Base-by-base conservation (phyloP, 2,329 filamentous ascomycete species). In the Monosporascus sp. region DNA sequence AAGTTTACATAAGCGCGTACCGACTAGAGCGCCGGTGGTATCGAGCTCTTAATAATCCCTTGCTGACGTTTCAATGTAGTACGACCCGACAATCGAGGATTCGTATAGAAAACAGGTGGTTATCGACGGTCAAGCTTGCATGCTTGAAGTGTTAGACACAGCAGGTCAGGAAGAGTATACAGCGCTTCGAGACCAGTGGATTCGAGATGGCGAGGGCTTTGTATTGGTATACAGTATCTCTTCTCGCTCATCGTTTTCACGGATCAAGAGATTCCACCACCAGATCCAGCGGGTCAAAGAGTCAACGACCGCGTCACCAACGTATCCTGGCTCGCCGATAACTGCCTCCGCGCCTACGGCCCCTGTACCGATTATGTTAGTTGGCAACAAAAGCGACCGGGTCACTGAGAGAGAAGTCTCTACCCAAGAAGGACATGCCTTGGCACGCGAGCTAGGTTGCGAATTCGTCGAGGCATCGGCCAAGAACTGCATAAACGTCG, bases 111-210 rank as follows among this genome's bases (percentile, higher is more conserved):
- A 93, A 75, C 88, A 92, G 71, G 88, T 92, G 56, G 89, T 96
- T 68, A 97, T 97, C 73, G 94, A 97, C 69, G 84, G 86, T 57
- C 90, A 96, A 72, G 91, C 92, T 45, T 97, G 92, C 78, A 97
- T 97, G 92, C 85, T 97, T 66, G 93, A 97, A 73, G 91, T 96
- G 48, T 83, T 97, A 66, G 94, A 99, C 75, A 99, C 94, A 52
- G 94, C 94, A 50, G 94, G 94, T 54, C 94, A 99, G 73, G 94
- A 99, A 76, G 94, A 99, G 76, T 99, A 97, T 75, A 97, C 93
- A 59, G 94, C 94, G 47, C 78, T 97, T 66, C 84, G 94, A 67
- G 94, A 97, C 71, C 94, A 97, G 77, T 97, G 93, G 93, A 97
- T 97, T 71, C 86, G 94, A 64, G 93, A 97, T 69, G 93, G 94